Conservation (phyloP, 768 basidiomycete species). For the Boletellus emodensis region DNA sequence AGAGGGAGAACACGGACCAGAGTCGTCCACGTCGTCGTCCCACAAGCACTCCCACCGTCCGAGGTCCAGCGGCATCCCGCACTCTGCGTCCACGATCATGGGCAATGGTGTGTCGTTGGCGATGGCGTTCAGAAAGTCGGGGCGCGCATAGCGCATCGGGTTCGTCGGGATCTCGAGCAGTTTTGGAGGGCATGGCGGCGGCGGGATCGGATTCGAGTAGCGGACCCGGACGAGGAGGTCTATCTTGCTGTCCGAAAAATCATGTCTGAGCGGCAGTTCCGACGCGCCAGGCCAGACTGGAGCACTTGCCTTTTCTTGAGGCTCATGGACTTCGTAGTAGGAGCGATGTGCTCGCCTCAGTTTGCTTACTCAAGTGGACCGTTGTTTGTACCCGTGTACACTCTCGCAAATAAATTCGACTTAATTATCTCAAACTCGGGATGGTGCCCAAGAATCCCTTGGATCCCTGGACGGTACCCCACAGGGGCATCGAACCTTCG, state of each 20-base stretch:
- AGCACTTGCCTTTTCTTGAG: slow-evolving; percentile 50
- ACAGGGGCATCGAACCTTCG: no score
- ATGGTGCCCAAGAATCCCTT: no score
- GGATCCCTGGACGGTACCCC: no score
- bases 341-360: neutral
- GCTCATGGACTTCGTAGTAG: slow-evolving; percentile 37
- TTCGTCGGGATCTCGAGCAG: slow-evolving; percentile 89
- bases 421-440: no score
- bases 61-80: slow-evolving; percentile 93
- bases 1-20: slow-evolving; percentile 40
- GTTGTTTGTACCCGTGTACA: slow-evolving; percentile 12
- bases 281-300: neutral
- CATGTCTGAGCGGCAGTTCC: neutral
- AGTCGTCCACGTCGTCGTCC: slow-evolving; percentile 73
- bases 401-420: neutral
- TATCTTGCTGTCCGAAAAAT: slow-evolving; percentile 54
- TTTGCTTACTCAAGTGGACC: slow-evolving; percentile 3
- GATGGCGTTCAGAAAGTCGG: slow-evolving; percentile 78
- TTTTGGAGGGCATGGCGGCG: slow-evolving; percentile 97
- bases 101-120: slow-evolving; percentile 81
- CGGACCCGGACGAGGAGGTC: slow-evolving; percentile 92
- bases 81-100: slow-evolving; percentile 96
- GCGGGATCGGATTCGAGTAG: slow-evolving; percentile 89
- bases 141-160: slow-evolving; percentile 80
- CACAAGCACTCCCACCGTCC: slow-evolving; percentile 79